phyloP scores from a whole-genome alignment of 805 yeast genomes.

The Myxozyma neglecta region DNA sequence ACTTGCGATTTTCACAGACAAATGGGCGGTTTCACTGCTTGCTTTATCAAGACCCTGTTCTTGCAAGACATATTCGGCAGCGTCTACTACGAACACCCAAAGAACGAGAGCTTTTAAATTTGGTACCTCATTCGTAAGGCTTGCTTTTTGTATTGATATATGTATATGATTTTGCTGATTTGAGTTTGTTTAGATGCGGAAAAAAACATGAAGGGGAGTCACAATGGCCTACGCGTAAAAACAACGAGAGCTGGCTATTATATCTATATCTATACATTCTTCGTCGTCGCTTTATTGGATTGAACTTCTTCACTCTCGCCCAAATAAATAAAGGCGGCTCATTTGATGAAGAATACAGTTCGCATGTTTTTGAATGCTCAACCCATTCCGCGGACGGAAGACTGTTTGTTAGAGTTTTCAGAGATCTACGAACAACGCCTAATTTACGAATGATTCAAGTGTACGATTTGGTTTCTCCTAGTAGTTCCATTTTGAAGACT shows the following conservation, averaged over 20 bases:
- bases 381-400: slow-evolving; percentile 25
- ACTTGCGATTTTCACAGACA: slow-evolving; percentile 23
- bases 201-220: not conserved
- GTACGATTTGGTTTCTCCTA: slow-evolving; percentile 5
- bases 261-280: slow-evolving; percentile 16
- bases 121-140: slow-evolving; percentile 10
- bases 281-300: slow-evolving; percentile 19
- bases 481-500: not conserved
- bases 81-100: slow-evolving; percentile 4
- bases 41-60: slow-evolving; percentile 7
- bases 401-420: slow-evolving; percentile 4
- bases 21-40: slow-evolving; percentile 14
- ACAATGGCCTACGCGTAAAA: slow-evolving; percentile 4
- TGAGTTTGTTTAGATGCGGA: not conserved
- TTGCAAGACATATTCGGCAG: slow-evolving; percentile 19
- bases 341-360: not conserved
- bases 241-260: slow-evolving; percentile 4
- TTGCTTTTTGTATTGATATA: not conserved
- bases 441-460: slow-evolving; percentile 16
- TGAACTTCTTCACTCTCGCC: slow-evolving; percentile 1
- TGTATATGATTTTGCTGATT: not conserved
- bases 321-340: not conserved
- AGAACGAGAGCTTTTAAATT: slow-evolving; percentile 8
- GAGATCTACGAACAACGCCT: slow-evolving; percentile 19
- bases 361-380: slow-evolving; percentile 15